Evolutionary conservation across 495 filamentous ascomycete genomes (phyloP), one percentile per base, ranked within the genome.

Genomic region (Xylaria sp.): DNA sequence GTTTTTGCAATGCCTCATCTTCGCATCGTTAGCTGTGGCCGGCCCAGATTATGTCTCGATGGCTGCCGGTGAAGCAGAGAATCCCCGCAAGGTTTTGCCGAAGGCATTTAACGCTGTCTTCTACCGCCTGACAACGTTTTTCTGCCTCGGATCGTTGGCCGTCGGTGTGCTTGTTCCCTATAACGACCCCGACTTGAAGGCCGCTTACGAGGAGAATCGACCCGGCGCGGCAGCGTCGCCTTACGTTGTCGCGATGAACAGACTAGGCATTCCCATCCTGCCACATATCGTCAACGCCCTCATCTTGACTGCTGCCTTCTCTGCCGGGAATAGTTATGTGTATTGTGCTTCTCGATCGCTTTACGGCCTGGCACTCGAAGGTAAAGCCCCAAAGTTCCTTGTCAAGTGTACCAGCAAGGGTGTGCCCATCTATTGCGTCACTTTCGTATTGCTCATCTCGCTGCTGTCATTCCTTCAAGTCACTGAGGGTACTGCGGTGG

Each of bases 201-300:
- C 78, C 53, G 88, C 87, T 1, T 88, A 86, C 69, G 69, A 78
- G 11, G 79, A 82, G 26, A 82, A 81, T 58, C 72, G 71, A 29
- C 73, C 87, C 1, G 87, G 88, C 24, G 92, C 91, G 2, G 91
- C 91, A 35, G 86, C 89, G 24, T 91, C 88, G 31, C 91, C 91
- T 0, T 93, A 93, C 77, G 92, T 94, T 26, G 86, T 94, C 72
- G 89, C 91, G 0, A 93, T 94, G 92, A 85, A 90, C 71, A 85
- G 91, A 26, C 79, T 93, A 61, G 79, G 82, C 0, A 91, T 94
- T 67, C 80, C 79, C 0, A 79, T 89, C 21, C 76, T 93, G 6
- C 91, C 92, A 9, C 85, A 92, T 75, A 88, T 94, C 58, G 87
- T 92, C 69, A 94, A 93, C 73, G 90, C 89, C 35, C 84, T 90